Base-by-base conservation (phyloP, 1,284 basidiomycete genomes). In the Cutaneotrichosporon mucoides region DNA sequence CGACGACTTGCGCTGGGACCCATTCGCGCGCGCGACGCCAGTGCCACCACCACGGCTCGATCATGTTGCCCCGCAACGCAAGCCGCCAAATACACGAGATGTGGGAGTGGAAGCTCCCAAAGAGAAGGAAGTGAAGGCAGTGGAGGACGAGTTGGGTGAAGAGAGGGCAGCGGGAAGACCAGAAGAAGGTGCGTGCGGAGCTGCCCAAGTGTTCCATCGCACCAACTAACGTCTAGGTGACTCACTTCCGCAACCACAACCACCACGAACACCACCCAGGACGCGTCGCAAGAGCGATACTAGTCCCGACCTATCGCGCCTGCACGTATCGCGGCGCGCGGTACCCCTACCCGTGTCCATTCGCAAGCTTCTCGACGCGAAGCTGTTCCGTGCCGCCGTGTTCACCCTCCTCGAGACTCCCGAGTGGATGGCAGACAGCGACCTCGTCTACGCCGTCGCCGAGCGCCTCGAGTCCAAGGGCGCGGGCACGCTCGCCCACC, bases 371-470 rank as follows among this genome's bases (percentile, higher is more conserved):
- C 68, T 76, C 36, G 41, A 57, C 15, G 61, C 66, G 8, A 66
- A 69, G 13, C 66, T 74, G 11, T 73, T 66, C 55, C 68, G 73
- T 13, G 56, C 73, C 35, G 60, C 70, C 6, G 70, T 70, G 8
- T 73, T 71, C 49, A 69, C 69, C 46, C 47, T 72, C 12, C 57
- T 76, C 56, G 58, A 60, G 33, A 66, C 63, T 12, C 69, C 72
- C 3, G 64, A 67, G 52, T 66, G 66, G 56, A 59, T 68, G 35
- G 45, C 62, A n/a, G 59, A 73, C 47, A 48, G 41, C 1, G 15
- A 42, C 1, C 53, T 75, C 33, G 35, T 75, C 1, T 34, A 57
- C 4, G 46, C 55, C 12, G 58, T 72, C 3, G 67, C 65, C 9
- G 41, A 54, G 8, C 43, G 57, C 15, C 53, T 77, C 9, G 65